These are phyloP conservation scores for Termitomyces sp. DNA, from an alignment of 768 basidiomycete genomes.

Conservation along the genomic window DNA sequence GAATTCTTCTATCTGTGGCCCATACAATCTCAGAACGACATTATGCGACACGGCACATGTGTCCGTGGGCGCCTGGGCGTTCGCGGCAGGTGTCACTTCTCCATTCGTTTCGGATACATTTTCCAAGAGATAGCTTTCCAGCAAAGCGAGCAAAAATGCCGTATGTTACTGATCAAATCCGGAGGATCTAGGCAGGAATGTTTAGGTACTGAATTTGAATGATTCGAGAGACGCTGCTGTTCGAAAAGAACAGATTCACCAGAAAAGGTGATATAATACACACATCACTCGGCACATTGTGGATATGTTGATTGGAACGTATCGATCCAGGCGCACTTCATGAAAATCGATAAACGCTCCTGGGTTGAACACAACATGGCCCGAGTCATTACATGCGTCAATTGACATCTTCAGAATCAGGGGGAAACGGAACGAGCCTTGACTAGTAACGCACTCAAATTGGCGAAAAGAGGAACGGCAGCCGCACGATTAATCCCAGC, in stretches of 20 bases:
- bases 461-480: constrained; percentile 55
- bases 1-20: no score
- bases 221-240: constrained; percentile 57
- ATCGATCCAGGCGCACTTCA: constrained; percentile 59
- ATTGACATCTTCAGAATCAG: not conserved
- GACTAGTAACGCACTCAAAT: constrained; percentile 39
- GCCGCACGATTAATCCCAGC: constrained; percentile 53
- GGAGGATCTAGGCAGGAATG: constrained; percentile 38
- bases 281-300: constrained; percentile 68
- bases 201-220: constrained; percentile 50
- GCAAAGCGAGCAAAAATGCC: constrained; percentile 48
- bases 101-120: constrained; percentile 44
- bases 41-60: constrained; percentile 21
- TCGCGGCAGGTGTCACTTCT: constrained; percentile 24
- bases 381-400: constrained; percentile 26
- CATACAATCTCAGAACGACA: not conserved
- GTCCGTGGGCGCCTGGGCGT: constrained; percentile 15
- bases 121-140: constrained; percentile 51
- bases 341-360: constrained; percentile 57
- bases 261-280: constrained; percentile 1
- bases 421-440: not conserved
- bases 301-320: constrained; percentile 47
- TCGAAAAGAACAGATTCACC: not conserved
- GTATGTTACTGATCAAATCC: constrained; percentile 45
- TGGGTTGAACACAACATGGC: constrained; percentile 53